Evolutionary conservation across 371 early-diverging fungal species (phyloP).

Genomic region (Quaeritorhiza haematococci): DNA sequence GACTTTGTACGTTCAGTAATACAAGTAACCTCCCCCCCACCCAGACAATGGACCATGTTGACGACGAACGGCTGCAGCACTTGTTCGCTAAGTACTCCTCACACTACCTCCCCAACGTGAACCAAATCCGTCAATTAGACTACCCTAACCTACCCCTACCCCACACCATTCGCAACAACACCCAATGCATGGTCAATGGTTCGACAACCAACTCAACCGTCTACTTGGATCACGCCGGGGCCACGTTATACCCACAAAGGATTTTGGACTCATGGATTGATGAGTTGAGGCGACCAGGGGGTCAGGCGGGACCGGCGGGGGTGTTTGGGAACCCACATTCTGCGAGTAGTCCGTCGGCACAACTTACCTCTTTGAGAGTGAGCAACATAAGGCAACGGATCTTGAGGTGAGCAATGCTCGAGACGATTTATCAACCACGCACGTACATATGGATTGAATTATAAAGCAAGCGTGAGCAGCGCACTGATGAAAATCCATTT

Average conservation of each 20-base stretch:
- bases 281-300: no score
- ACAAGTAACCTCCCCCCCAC: no score
- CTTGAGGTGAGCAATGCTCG: constrained; percentile 8
- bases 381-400: constrained; percentile 14
- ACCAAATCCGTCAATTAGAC: constrained; percentile 4
- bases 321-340: constrained; percentile 71
- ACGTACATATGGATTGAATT: neutral
- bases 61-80: no score
- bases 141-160: constrained; percentile 26
- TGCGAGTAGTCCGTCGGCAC: constrained; percentile 38
- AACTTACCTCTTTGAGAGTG: constrained; percentile 8
- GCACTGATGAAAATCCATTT: no score
- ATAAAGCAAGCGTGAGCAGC: neutral
- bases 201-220: constrained; percentile 22
- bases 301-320: no score
- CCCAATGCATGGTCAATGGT: no score
- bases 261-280: constrained; percentile 35
- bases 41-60: no score
- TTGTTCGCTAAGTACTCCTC: no score
- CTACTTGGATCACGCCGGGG: constrained; percentile 67
- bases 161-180: no score
- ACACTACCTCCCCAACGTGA: constrained; percentile 1
- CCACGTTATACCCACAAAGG: constrained; percentile 47
- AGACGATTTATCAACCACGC: neutral
- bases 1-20: no score